Evolutionary conservation across 2,329 filamentous ascomycete genomes (phyloP), one percentile per base, ranked within the genome.

Genomic region (Sporothrix pallida): DNA sequence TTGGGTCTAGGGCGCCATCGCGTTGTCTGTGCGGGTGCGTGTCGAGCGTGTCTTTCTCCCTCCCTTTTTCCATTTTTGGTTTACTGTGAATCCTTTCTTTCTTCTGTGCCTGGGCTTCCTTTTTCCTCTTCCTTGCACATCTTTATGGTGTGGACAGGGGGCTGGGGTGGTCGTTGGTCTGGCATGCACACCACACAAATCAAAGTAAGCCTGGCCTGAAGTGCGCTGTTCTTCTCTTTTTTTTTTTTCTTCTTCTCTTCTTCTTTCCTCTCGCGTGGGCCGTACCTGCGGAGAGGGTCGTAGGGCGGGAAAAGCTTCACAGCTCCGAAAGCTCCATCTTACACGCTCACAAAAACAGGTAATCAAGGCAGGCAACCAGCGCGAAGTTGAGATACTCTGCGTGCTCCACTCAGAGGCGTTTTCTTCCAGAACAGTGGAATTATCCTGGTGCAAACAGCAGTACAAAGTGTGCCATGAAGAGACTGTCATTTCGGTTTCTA

Each of bases 51-150:
- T 17, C 52, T 56, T 12, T 20, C n/a, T 15, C 50, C n/a, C n/a
- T 17, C 50, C 50, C n/a, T 52, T 52, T 48, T 48, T 48, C 46
- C 46, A 7, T 17, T 48, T 48, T 13, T 12, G 46, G 46, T 48
- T 48, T 48, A 9, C 44, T 48, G 8, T 48, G 44, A 13, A 26
- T 26, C 23, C 23, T 26, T 26, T 26, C 44, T 48, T 48, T 48
- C 44, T 48, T 48, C 44, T 9, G 9, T 48, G 44, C 44, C 23
- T 26, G 23, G 44, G 44, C 44, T 48, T 48, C 44, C 48, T 50
- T 50, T 63, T 63, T 63, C 58, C 58, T n/a, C 60, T 46, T 63
- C 9, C 60, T 13, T 58, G 54, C 54, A 58, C 60, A 63, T 63
- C 15, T 17, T 13, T 26, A 31, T 58, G 23, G 23, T 13, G 37